These are phyloP conservation scores for Termitomyces sp. DNA, from an alignment of 768 basidiomycete genomes.

Conservation along the genomic window DNA sequence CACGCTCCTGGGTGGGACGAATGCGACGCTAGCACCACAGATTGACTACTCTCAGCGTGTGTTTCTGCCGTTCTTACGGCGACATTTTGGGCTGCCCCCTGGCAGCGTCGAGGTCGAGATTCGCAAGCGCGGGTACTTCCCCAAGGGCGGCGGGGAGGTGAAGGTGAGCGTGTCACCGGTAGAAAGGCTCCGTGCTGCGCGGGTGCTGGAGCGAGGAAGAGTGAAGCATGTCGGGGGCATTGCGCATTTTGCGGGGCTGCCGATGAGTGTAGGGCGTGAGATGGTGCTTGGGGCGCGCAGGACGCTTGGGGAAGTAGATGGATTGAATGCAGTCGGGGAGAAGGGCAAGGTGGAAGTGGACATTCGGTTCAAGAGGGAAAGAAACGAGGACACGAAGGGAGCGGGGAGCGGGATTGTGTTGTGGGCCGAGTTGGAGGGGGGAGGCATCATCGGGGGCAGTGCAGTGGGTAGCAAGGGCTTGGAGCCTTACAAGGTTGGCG, in stretches of 20 bases:
- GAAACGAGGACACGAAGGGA: constrained; percentile 40
- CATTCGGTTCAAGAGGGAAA: constrained; percentile 36
- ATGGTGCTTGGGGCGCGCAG: constrained; percentile 51
- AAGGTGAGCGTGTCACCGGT: constrained; percentile 32
- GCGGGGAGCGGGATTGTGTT: constrained; percentile 68
- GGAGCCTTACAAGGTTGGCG: constrained; percentile 43
- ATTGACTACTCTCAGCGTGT: constrained; percentile 66
- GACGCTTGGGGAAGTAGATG: constrained; percentile 28
- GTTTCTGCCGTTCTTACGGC: constrained; percentile 61
- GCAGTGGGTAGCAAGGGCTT: constrained; percentile 52
- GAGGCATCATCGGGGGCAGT: constrained; percentile 65
- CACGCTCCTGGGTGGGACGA: constrained; percentile 64
- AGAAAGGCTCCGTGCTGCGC: constrained; percentile 30
- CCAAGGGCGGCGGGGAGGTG: constrained; percentile 68
- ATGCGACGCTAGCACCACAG: constrained; percentile 66
- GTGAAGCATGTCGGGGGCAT: constrained; percentile 48
- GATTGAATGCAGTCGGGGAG: constrained; percentile 8
- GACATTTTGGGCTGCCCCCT: constrained; percentile 41
- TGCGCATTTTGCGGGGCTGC: constrained; percentile 66
- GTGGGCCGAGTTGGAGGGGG: constrained; percentile 68
- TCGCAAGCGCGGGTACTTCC: constrained; percentile 61
- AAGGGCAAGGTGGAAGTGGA: constrained; percentile 25
- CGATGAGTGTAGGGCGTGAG: constrained; percentile 42
- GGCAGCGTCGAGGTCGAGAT: constrained; percentile 40
- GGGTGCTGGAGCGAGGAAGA: constrained; percentile 50